Percentiles rank a stretch among this genome's conserved stretches.
phyloP scores from a whole-genome alignment of 1,284 basidiomycete genomes.

The Cutaneotrichosporon sp. region DNA sequence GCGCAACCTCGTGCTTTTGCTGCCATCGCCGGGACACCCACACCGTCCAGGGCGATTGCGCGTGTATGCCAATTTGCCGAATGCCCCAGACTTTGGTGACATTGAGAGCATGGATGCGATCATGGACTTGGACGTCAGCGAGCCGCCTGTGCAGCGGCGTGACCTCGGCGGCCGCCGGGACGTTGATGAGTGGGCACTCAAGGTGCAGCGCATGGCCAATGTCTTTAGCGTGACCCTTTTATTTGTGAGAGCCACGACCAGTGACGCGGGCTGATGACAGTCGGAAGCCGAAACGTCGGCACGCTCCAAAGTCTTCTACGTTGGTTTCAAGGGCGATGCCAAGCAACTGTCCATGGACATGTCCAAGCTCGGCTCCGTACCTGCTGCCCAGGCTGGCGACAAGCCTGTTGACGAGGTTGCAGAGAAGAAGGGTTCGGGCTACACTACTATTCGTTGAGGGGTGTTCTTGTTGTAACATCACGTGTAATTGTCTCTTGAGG shows the following conservation, averaged over 20 bases:
- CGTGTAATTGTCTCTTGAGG: neutral
- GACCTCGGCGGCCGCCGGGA: constrained; percentile 40
- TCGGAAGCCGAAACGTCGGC: constrained; percentile 31
- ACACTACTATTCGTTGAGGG: constrained; percentile 22
- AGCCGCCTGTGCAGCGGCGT: constrained; percentile 27
- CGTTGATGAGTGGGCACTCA: constrained; percentile 47
- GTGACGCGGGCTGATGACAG: constrained; percentile 15
- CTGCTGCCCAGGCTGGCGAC: constrained; percentile 40
- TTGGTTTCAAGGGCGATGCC: constrained; percentile 46
- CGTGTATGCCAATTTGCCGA: constrained; percentile 40
- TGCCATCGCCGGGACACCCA: constrained; percentile 40
- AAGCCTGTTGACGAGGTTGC: constrained; percentile 41
- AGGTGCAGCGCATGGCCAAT: constrained; percentile 47
- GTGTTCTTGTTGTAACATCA: too few species aligned
- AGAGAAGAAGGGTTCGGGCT: constrained; percentile 43
- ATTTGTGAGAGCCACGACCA: constrained; percentile 31
- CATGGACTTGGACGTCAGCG: constrained; percentile 42
- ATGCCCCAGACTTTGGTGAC: constrained; percentile 44
- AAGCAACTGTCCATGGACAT: constrained; percentile 43
- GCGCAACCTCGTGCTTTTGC: constrained; percentile 41
- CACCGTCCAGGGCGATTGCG: constrained; percentile 39
- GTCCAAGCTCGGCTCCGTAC: constrained; percentile 40
- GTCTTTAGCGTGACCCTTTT: constrained; percentile 45
- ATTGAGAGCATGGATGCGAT: constrained; percentile 42
- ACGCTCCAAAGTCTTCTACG: constrained; percentile 33